phyloP scores from a whole-genome alignment of 129 eudicot genomes.

The Chrysanthemum seticuspe region DNA sequence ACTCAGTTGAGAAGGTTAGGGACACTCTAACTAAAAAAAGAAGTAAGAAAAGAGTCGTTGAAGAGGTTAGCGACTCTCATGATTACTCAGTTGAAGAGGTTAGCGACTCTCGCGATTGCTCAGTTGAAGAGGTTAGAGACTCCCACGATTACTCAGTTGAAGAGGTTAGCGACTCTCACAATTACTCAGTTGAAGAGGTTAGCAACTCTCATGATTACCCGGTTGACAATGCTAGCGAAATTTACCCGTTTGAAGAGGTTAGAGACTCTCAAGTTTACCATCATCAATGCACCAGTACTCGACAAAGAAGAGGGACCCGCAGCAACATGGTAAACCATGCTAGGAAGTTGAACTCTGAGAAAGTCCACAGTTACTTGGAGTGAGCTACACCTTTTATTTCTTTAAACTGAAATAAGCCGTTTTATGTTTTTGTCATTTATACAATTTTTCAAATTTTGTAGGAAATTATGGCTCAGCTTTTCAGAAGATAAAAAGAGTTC shows the following conservation, averaged over 20 bases:
- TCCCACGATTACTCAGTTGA: too few species aligned
- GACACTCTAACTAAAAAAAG: too few species aligned
- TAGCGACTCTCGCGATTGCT: too few species aligned
- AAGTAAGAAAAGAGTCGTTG: not conserved
- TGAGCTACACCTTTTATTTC: constrained; percentile 31
- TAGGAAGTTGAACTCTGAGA: constrained; percentile 40
- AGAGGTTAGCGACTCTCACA: too few species aligned
- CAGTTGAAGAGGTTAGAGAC: too few species aligned
- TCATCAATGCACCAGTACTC: constrained; percentile 1
- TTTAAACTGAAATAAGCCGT: not conserved
- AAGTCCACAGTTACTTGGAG: constrained; percentile 52
- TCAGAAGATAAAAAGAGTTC: constrained; percentile 51
- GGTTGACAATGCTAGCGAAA: too few species aligned
- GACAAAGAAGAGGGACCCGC: constrained; percentile 24
- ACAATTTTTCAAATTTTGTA: constrained; percentile 16
- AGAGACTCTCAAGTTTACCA: constrained; percentile 32
- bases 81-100: too few species aligned
- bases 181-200: not conserved
- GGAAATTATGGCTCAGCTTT: constrained; percentile 56
- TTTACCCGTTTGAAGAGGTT: constrained; percentile 7
- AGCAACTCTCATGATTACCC: not conserved
- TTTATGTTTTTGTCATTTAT: constrained; percentile 12
- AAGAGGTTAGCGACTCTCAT: constrained; percentile 13
- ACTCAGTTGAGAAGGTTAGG: constrained; percentile 18
- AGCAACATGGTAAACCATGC: constrained; percentile 9